Base-by-base conservation (phyloP, 2,329 filamentous ascomycete species). In the Ophiostoma perfectum region DNA sequence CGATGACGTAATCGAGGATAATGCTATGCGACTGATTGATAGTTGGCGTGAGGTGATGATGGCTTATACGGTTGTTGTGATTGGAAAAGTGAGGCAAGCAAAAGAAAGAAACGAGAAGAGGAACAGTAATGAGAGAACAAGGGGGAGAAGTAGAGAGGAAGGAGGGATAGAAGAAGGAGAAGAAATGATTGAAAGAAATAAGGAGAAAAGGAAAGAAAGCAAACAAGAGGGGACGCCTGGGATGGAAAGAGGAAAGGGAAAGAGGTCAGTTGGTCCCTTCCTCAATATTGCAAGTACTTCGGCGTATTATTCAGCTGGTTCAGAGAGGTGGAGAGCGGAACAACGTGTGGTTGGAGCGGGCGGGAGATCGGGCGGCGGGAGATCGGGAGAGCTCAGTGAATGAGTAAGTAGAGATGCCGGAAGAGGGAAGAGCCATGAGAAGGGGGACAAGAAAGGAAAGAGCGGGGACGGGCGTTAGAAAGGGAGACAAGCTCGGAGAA, bases 1-100 rank as follows among this genome's bases (percentile, higher is more conserved):
- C 69, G 63, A 71, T 73, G 71, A 72, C 70, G 71, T 73, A 72
- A 71, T 70, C 67, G 60, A 45, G 8, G 14, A 41, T 55, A 55
- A 64, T 65, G 63, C 8, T 41, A 55, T 42, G 18, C 27, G 27
- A 27, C 27, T 27, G 27, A 27, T 27, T 27, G 27, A 27, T 27
- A 27, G 27, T 27, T 27, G 27, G 27, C 27, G 27, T 27, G 27
- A 27, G 38, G 0, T 12, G 39, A 18, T 27, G 60, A 60, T 39
- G 55, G 27, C 60, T 63, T 12, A 5, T 60, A 36, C 27, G 14
- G 39, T 18, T n/a, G 16, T 18, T 52, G 27, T 27, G 27, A 27
- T 27, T 27, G 27, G 27, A 27, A 27, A 27, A 27, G 27, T 27
- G 27, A 27, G 27, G 27, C 27, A 27, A 27, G 27, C 27, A 27